phyloP scores from a whole-genome alignment of 1,284 basidiomycete species.

The Fomitopsis palustris region DNA sequence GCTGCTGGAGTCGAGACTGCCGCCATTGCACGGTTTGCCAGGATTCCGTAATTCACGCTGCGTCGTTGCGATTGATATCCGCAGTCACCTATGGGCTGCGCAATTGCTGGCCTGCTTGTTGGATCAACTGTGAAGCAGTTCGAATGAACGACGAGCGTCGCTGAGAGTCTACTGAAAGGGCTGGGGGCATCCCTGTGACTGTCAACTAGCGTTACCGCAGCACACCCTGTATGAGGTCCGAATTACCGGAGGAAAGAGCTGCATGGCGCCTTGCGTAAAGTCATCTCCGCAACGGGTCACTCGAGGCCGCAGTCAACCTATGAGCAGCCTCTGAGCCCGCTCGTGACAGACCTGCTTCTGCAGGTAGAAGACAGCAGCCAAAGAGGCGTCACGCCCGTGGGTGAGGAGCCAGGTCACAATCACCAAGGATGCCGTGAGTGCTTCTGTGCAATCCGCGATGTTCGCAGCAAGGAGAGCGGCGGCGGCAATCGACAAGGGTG shows the following conservation, averaged over 20 bases:
- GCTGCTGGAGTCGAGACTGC: neutral
- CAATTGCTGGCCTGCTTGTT: neutral
- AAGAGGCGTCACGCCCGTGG: neutral
- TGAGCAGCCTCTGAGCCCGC: neutral
- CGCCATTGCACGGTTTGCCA: neutral
- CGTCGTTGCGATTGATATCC: no score
- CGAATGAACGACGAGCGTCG: no score
- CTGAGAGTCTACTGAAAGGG: neutral
- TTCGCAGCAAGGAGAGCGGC: neutral
- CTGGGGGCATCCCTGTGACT: neutral
- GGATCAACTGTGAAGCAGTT: no score
- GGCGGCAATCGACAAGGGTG: neutral
- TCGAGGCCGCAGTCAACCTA: neutral
- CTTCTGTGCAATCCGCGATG: neutral
- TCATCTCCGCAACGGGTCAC: neutral
- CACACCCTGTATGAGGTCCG: neutral
- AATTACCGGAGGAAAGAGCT: neutral
- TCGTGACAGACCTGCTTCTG: neutral
- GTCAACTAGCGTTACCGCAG: neutral
- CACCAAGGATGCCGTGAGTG: neutral
- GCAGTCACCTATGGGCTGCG: neutral
- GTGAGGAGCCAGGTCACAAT: neutral
- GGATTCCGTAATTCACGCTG: neutral
- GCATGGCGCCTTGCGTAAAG: neutral
- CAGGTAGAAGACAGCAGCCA: neutral